Evolutionary conservation across 768 basidiomycete genomes (phyloP), one percentile per base, ranked within the genome.

Genomic region (Agaricus sinodeliciosus): DNA sequence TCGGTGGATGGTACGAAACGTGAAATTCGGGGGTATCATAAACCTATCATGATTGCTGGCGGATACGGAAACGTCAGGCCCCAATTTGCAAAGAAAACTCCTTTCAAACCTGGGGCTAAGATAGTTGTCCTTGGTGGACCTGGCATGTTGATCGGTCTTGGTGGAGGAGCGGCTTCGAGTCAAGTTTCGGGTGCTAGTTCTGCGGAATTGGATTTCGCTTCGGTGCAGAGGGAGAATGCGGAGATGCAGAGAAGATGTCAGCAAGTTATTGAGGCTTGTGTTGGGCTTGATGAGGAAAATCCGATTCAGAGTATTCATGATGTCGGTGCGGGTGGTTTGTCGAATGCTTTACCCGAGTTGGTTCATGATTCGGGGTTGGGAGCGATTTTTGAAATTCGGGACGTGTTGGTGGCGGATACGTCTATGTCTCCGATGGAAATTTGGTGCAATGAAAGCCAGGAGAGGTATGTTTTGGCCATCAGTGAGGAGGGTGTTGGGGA

Each of bases 381-480:
- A 7, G 96, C 91, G 0, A 75, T 65, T 3, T 94, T 98, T 63
- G 96, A 99, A 71, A 94, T 99, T 59, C 76, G 95, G 18, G 90
- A 97, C 60, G 85, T 99, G 6, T 77, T 91, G 22, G 84, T 96
- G 37, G 95, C 92, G 26, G 96, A 98, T 65, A 76, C 79, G 19
- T 87, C 88, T 36, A 91, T 99, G 90, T 94, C 91, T 3, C 96
- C 96, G 0, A 97, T 99, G 95, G 95, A 98, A 71, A 97, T 98
- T 46, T 99, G 96, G 96, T 98, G 96, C 65, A 99, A 99, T 69
- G 96, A 99, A 70, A 88, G 85, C 58, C 96, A 98, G 72, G 96
- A 98, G 63, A 85, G 96, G 36, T 99, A 98, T 65, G 96, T 98
- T 26, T 78, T 98, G 27, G 96, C 96, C 8, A 79, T 99, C 55